Evolutionary conservation across 768 basidiomycete genomes (phyloP).

Genomic region (Melanogaster broomeanus): DNA sequence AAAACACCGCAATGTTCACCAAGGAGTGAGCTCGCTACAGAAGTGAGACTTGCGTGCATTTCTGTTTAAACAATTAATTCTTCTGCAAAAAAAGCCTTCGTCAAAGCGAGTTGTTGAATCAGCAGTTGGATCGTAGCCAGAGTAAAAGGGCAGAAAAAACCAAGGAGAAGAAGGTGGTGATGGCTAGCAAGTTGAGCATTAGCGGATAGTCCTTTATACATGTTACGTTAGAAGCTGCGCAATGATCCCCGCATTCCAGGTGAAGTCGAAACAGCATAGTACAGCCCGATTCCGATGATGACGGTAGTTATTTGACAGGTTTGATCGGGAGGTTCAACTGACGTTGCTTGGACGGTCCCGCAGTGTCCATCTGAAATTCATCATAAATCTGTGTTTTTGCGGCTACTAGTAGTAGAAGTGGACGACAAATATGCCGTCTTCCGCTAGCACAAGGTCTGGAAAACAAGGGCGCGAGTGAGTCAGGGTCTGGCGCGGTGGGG

Average conservation of each 20-base stretch:
- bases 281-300: too few species aligned
- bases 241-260: background rate
- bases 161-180: background rate
- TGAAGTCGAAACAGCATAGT: too few species aligned
- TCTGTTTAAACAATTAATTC: background rate
- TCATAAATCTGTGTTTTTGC: too few species aligned
- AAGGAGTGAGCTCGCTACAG: background rate
- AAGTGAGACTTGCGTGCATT: background rate
- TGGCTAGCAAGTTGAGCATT: constrained; percentile 1
- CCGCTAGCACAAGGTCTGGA: too few species aligned
- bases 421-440: too few species aligned
- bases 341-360: too few species aligned
- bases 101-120: background rate
- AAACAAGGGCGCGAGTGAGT: too few species aligned
- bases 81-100: background rate
- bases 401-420: too few species aligned
- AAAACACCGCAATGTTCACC: background rate
- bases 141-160: background rate
- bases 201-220: background rate
- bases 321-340: too few species aligned
- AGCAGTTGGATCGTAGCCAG: constrained; percentile 3
- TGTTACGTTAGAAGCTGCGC: constrained; percentile 1
- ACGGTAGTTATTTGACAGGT: too few species aligned
- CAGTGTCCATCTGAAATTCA: too few species aligned
- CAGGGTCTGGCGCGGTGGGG: too few species aligned